phyloP scores from a whole-genome alignment of 2,329 filamentous ascomycete genomes.

The Colletotrichum chlorophyti region DNA sequence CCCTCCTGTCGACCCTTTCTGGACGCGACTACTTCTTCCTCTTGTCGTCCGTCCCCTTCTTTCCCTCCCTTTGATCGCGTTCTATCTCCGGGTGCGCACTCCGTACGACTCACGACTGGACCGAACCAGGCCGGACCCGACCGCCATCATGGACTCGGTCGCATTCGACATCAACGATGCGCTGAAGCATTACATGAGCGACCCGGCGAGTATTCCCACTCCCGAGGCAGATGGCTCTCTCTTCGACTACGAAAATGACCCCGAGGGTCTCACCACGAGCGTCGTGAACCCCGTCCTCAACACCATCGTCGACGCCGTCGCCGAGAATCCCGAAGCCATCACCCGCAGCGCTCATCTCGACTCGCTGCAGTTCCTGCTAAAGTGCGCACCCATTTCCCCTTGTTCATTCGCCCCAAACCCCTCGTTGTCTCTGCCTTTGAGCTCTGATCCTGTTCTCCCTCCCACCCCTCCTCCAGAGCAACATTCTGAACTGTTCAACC shows the following conservation, averaged over 20 bases:
- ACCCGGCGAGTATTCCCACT: constrained; percentile 82
- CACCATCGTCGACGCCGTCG: constrained; percentile 89
- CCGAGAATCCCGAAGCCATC: constrained; percentile 90
- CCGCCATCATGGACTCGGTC: constrained; percentile 71
- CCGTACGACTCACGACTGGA: neutral
- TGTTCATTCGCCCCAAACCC: constrained; percentile 33
- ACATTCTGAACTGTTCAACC: constrained; percentile 64
- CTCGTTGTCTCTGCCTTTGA: constrained; percentile 35
- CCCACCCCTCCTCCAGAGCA: constrained; percentile 27
- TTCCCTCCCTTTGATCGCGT: constrained; percentile 22
- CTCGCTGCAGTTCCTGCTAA: constrained; percentile 93
- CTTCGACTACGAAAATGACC: constrained; percentile 91
- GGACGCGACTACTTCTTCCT: constrained; percentile 3
- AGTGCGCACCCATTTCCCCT: constrained; percentile 76
- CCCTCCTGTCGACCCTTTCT: neutral
- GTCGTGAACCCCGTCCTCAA: constrained; percentile 88
- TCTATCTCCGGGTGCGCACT: constrained; percentile 17
- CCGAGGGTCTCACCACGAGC: constrained; percentile 78
- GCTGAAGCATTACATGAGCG: constrained; percentile 95
- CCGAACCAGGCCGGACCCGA: too few species aligned
- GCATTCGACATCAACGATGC: constrained; percentile 96
- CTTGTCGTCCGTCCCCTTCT: constrained; percentile 12
- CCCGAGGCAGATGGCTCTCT: constrained; percentile 85
- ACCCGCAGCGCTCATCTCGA: constrained; percentile 82
- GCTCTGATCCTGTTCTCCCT: too few species aligned